Conservation (phyloP, 2,329 filamentous ascomycete species). For the Thielaviopsis punctulata region DNA sequence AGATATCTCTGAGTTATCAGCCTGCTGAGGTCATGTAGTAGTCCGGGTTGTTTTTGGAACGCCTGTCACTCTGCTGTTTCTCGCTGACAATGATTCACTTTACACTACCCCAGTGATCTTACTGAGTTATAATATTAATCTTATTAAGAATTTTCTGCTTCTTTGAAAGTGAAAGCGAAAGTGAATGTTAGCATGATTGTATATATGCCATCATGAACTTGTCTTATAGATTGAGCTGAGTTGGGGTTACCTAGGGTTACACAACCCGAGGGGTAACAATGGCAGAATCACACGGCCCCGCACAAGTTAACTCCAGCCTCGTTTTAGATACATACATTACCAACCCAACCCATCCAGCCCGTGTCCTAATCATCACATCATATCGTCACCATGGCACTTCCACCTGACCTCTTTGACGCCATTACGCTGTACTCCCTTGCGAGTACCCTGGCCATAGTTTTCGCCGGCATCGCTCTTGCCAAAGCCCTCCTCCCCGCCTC, state of each 20-base stretch:
- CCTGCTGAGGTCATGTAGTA: neutral
- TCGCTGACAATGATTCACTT: neutral
- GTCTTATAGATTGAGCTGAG: neutral
- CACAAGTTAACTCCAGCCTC: too few relatives aligned
- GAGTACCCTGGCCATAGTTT: slow-evolving; percentile 33
- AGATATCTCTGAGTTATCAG: neutral
- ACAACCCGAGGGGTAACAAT: neutral
- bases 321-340: slow-evolving; percentile 12
- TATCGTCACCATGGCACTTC: slow-evolving; percentile 19
- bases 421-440: slow-evolving; percentile 42
- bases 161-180: neutral
- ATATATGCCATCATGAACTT: neutral
- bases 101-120: neutral
- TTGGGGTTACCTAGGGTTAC: neutral
- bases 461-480: slow-evolving; percentile 2
- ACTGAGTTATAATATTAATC: neutral
- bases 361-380: neutral
- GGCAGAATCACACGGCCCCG: neutral
- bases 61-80: neutral
- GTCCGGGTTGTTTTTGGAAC: neutral
- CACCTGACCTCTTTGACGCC: slow-evolving; percentile 40
- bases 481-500: slow-evolving; percentile 28
- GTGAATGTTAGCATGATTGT: neutral
- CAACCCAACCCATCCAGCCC: neutral
- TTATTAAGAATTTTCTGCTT: neutral